Conservation (phyloP, 1,139 yeast species). For the Pichia sp. region DNA sequence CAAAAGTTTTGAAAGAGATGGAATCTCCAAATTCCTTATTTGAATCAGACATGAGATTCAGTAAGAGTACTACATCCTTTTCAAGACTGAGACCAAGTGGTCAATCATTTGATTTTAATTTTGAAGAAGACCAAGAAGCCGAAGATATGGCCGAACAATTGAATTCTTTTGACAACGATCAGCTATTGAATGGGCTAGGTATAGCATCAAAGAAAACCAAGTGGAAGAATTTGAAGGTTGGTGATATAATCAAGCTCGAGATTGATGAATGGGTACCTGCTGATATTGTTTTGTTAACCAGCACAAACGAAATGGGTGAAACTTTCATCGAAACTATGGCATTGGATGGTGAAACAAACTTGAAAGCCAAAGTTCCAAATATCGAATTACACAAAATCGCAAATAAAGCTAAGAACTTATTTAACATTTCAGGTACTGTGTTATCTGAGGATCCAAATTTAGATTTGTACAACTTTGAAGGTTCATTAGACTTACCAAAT, state of each 20-base stretch:
- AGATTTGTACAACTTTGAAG: conserved; percentile 92
- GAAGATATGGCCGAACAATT: conserved; percentile 8
- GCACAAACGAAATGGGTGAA: conserved; percentile 65
- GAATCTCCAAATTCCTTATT: conserved; percentile 7
- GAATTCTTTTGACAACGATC: conserved; percentile 27
- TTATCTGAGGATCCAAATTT: conserved; percentile 88
- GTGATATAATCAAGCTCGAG: conserved; percentile 70
- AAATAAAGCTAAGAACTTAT: conserved; percentile 51
- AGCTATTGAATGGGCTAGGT: conserved; percentile 20
- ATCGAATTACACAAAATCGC: conserved; percentile 53
- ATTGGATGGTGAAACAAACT: conserved; percentile 92
- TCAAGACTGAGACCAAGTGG: conserved; percentile 28
- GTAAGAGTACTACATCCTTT: conserved; percentile 31
- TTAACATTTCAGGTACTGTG: conserved; percentile 48
- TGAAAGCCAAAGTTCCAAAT: conserved; percentile 73
- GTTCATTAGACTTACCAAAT: conserved; percentile 45
- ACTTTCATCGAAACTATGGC: conserved; percentile 96
- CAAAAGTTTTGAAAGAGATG: conserved; percentile 39
- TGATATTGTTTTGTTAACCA: conserved; percentile 69
- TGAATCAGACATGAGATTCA: conserved; percentile 19
- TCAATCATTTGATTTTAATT: conserved; percentile 23
- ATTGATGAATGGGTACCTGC: conserved; percentile 96
- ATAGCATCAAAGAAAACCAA: conserved; percentile 30
- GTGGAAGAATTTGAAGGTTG: conserved; percentile 84
- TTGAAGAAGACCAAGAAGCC: conserved; percentile 17